Conservation (phyloP, 306 rosid species). For the Malus fusca region DNA sequence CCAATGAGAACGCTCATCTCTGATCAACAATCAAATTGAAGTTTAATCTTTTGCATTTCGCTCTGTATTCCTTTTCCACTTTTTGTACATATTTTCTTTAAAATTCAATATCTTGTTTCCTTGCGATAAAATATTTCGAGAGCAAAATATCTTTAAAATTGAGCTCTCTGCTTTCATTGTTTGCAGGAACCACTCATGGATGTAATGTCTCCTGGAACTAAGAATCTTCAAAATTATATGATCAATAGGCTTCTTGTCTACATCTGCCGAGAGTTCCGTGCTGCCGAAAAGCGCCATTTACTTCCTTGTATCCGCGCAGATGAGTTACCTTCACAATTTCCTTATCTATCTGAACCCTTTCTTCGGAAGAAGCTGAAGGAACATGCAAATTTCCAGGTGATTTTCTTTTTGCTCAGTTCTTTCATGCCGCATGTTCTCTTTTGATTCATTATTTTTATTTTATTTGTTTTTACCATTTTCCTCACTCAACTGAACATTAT, state of each 20-base stretch:
- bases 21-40: no score
- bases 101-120: no score
- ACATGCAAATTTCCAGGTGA: conserved; percentile 78
- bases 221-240: conserved; percentile 86
- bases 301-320: conserved; percentile 57
- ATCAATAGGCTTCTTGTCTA: conserved; percentile 74
- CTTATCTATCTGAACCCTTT: conserved; percentile 70
- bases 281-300: conserved; percentile 62
- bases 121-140: background rate
- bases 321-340: conserved; percentile 69
- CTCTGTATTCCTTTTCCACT: no score
- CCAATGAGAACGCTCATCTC: no score
- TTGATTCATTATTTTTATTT: background rate
- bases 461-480: background rate
- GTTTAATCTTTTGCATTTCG: no score
- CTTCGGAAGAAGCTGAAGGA: conserved; percentile 77
- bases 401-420: background rate
- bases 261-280: conserved; percentile 82
- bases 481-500: conserved; percentile 25
- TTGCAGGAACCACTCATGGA: conserved; percentile 97
- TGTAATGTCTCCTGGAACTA: conserved; percentile 90
- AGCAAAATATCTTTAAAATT: background rate
- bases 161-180: conserved; percentile 4
- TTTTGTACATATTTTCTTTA: no score
- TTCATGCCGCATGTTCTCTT: background rate